These are phyloP conservation scores for Talaromyces piceae DNA, from an alignment of 2,329 filamentous ascomycete genomes.

Conservation along the genomic window DNA sequence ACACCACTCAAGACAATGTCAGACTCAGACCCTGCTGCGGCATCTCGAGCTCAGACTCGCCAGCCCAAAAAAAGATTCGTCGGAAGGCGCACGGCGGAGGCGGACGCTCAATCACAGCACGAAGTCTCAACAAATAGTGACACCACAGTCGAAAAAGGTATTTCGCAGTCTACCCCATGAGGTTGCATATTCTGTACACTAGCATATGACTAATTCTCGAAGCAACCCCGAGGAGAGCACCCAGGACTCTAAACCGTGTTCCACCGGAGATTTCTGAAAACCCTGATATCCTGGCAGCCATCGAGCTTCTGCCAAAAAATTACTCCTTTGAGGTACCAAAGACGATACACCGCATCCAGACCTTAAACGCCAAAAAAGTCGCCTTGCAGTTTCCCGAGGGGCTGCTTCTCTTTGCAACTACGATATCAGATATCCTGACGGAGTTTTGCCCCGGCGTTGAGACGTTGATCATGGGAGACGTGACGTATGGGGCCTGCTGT, in stretches of 20 bases:
- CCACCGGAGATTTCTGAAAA: slow-evolving; percentile 81
- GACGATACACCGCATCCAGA: slow-evolving; percentile 88
- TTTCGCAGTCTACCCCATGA: neutral
- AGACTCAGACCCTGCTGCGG: slow-evolving; percentile 19
- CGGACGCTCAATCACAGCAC: slow-evolving; percentile 51
- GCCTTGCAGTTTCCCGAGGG: slow-evolving; percentile 98
- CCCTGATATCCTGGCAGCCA: slow-evolving; percentile 75
- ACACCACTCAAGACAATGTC: slow-evolving; percentile 6
- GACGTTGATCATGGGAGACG: slow-evolving; percentile 97
- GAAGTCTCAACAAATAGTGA: slow-evolving; percentile 51
- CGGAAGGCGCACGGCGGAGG: slow-evolving; percentile 66
- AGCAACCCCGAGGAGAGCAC: slow-evolving; percentile 67
- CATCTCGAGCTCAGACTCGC: slow-evolving; percentile 33
- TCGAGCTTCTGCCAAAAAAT: slow-evolving; percentile 81
- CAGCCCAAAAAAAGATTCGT: slow-evolving; percentile 92
- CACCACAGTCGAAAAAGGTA: slow-evolving; percentile 42
- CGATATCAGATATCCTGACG: slow-evolving; percentile 90
- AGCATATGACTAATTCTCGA: slow-evolving; percentile 3
- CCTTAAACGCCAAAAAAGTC: slow-evolving; percentile 68
- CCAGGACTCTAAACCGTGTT: slow-evolving; percentile 83
- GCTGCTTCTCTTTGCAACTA: slow-evolving; percentile 89
- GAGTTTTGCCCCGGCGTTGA: slow-evolving; percentile 88
- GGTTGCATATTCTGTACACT: slow-evolving; percentile 11
- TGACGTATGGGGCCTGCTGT: slow-evolving; percentile 96
- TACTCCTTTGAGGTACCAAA: slow-evolving; percentile 99